A percentile compares a stretch with the other conserved stretches of the same genome.
phyloP scores from a whole-genome alignment of 2,329 filamentous ascomycete species.

The Colletotrichum zoysiae region DNA sequence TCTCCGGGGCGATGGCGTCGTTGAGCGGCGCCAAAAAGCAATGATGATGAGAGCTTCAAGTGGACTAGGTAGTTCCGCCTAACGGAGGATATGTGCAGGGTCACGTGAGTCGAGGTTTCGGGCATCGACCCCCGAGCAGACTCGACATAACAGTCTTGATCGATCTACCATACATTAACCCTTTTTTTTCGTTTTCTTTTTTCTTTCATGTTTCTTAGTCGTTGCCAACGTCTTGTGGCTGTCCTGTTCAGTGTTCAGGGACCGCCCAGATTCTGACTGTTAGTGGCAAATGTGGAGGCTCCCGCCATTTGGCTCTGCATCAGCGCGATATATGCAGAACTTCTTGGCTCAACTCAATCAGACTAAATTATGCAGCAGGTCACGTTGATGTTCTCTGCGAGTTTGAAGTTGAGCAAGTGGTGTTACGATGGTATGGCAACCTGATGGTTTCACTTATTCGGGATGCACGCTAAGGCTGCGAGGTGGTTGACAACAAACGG shows the following conservation, averaged over 20 bases:
- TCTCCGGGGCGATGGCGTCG: not conserved
- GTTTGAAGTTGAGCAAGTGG: not conserved
- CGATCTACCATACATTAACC: not conserved
- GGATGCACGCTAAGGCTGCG: no score
- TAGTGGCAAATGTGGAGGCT: not conserved
- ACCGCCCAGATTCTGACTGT: not conserved
- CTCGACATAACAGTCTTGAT: not conserved
- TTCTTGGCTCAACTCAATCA: not conserved
- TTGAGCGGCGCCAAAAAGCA: slow-evolving; percentile 3
- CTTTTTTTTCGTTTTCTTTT: not conserved
- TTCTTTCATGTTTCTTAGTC: no score
- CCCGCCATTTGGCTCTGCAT: not conserved
- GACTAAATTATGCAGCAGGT: no score
- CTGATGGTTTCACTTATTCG: not conserved
- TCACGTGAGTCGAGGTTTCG: slow-evolving; percentile 27
- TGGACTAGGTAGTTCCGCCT: slow-evolving; percentile 4
- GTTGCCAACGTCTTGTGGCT: not conserved
- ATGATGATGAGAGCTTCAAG: slow-evolving; percentile 12
- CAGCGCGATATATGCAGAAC: not conserved
- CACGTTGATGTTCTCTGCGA: not conserved
- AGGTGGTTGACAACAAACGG: not conserved
- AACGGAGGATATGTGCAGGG: slow-evolving; percentile 3
- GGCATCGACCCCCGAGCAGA: not conserved
- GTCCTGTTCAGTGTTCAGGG: not conserved
- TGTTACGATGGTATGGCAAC: not conserved